These are phyloP conservation scores for Neurospora sp. DNA, from an alignment of 495 filamentous ascomycete genomes.

Conservation along the genomic window DNA sequence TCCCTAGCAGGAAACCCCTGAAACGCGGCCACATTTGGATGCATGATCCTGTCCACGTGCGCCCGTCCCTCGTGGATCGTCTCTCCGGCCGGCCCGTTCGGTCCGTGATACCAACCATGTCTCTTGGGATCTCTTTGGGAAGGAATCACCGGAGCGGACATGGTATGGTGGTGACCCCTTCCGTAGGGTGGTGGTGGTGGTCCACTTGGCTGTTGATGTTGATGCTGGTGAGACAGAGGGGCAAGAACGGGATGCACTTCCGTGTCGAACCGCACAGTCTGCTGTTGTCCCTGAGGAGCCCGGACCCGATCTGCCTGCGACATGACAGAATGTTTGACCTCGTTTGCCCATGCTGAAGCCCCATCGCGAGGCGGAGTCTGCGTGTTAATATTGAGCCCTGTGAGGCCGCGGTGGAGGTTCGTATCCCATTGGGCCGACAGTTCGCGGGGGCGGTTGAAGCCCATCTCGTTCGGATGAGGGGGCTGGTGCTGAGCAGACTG, in stretches of 20 bases:
- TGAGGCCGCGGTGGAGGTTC: constrained; percentile 62
- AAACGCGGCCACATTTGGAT: constrained; percentile 37
- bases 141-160: constrained; percentile 38
- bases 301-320: constrained; percentile 35
- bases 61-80: constrained; percentile 28
- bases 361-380: constrained; percentile 40
- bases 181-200: not conserved
- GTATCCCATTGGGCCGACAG: constrained; percentile 61
- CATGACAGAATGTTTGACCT: constrained; percentile 39
- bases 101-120: constrained; percentile 61
- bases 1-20: constrained; percentile 34
- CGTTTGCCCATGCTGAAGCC: constrained; percentile 38
- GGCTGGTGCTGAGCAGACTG: constrained; percentile 31
- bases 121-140: constrained; percentile 52
- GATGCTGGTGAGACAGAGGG: not conserved
- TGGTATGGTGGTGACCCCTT: constrained; percentile 36
- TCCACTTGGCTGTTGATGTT: not conserved
- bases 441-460: constrained; percentile 49
- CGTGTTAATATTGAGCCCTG: constrained; percentile 59
- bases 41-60: constrained; percentile 37
- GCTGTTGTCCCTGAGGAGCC: constrained; percentile 6
- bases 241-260: constrained; percentile 13
- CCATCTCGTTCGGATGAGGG: constrained; percentile 33
- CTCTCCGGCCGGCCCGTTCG: constrained; percentile 28
- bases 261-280: constrained; percentile 37